Conservation (phyloP, 192 early-diverging fungal species). For the Backusella morwellensis region DNA sequence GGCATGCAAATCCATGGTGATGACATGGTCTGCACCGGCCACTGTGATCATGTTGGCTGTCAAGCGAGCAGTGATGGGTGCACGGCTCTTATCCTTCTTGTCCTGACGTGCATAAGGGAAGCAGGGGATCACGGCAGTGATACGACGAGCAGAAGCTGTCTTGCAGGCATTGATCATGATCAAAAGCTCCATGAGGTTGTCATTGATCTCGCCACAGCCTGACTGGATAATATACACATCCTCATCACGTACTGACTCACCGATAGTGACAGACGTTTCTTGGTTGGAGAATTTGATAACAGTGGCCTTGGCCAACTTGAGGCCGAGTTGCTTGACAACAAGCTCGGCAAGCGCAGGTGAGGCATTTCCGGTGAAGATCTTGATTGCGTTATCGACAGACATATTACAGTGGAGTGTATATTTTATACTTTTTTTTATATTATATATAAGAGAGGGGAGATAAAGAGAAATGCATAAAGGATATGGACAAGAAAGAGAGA, state of each 20-base stretch:
- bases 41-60: conserved; percentile 92
- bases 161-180: conserved; percentile 97
- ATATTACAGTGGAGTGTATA: not conserved
- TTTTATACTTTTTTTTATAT: no score
- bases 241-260: conserved; percentile 91
- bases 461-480: not conserved
- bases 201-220: conserved; percentile 80
- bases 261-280: conserved; percentile 70
- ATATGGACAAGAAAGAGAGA: not conserved
- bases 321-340: conserved; percentile 89
- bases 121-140: conserved; percentile 95
- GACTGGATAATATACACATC: conserved; percentile 97
- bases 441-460: not conserved
- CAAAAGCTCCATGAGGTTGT: conserved; percentile 95
- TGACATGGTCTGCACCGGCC: conserved; percentile 43
- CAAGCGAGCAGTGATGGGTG: conserved; percentile 92
- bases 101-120: conserved; percentile 96
- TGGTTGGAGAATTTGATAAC: conserved; percentile 98
- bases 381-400: conserved; percentile 81
- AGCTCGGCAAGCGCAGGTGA: conserved; percentile 87
- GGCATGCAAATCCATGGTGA: conserved; percentile 68
- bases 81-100: conserved; percentile 98
- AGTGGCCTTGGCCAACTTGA: conserved; percentile 85
- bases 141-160: conserved; percentile 84
- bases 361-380: conserved; percentile 95